Base-by-base conservation (phyloP, 2,329 filamentous ascomycete species). In the Alternaria sp. region DNA sequence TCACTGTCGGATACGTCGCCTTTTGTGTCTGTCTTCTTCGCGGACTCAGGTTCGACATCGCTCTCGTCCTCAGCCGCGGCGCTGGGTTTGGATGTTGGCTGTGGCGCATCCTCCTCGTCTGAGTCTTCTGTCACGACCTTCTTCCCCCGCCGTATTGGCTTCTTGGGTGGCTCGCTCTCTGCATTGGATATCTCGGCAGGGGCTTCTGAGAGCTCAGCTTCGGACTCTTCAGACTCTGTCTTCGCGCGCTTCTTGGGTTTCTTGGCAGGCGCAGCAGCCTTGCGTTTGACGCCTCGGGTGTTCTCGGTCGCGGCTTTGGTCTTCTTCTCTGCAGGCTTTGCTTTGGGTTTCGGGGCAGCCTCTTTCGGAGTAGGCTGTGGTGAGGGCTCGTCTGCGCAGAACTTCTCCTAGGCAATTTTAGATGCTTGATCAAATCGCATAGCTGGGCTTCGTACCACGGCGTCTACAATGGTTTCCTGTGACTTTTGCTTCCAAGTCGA, bases 1-100 rank as follows among this genome's bases (percentile, higher is more conserved):
- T 91, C 89, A 70, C 84, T 88, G 45, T 88, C 85, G 0, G 84
- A 86, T 8, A 60, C 48, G 28, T 73, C 64, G 11, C 46, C 66
- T 10, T 70, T 70, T 54, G 64, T 62, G 10, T 63, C 48, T 17
- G 55, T 29, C 31, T 61, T 58, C 51, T 67, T 68, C 9, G 54
- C 44, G 26, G 62, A 51, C 10, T 49, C 52, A 24, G 55, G 51
- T 10, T 67, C 55, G 11, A 29, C 46, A 3, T 67, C 68, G 26
- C 61, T 65, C 8, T 68, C 63, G 13, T 66, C 61, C 4, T 64
- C 51, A 0, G 51, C 34, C 8, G 61, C 51, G 4, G 56, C 51
- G n/a, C 62, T 61, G 4, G 59, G 26, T 40, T 51, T 65, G 17
- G 50, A 61, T 28, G 60, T 42, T 4, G 66, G 51, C 28, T 58